phyloP scores from a whole-genome alignment of 2,329 filamentous ascomycete genomes.

The Lasiodiplodia hormozganensis region DNA sequence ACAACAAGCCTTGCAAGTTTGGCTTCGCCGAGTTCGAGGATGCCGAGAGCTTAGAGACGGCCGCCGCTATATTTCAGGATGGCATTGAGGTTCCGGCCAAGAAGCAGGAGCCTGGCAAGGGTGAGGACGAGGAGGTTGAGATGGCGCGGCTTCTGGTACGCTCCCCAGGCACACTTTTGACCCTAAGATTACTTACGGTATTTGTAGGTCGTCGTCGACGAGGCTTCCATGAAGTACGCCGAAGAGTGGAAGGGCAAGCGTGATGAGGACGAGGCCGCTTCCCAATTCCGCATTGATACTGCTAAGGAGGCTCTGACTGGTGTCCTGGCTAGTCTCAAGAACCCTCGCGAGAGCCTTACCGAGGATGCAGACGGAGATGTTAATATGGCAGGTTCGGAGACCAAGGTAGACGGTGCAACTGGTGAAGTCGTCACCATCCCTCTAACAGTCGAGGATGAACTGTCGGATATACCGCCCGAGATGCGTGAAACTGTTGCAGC shows the following conservation, averaged over 20 bases:
- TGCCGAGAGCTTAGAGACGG: slow-evolving; percentile 82
- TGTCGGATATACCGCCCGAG: slow-evolving; percentile 93
- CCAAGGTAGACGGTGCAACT: slow-evolving; percentile 63
- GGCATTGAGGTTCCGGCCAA: slow-evolving; percentile 77
- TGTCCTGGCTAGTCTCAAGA: slow-evolving; percentile 74
- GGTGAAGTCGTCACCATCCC: slow-evolving; percentile 91
- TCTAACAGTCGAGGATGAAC: slow-evolving; percentile 81
- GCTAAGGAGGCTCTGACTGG: slow-evolving; percentile 72
- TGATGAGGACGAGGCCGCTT: slow-evolving; percentile 67
- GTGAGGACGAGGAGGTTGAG: slow-evolving; percentile 59
- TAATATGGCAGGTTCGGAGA: slow-evolving; percentile 63
- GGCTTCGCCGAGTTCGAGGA: slow-evolving; percentile 97
- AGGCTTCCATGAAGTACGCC: slow-evolving; percentile 83
- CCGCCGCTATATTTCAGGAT: slow-evolving; percentile 83
- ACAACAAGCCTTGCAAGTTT: slow-evolving; percentile 83
- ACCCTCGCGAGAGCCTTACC: slow-evolving; percentile 58
- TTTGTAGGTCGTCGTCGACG: slow-evolving; percentile 72
- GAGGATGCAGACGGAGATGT: slow-evolving; percentile 71
- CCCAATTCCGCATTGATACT: slow-evolving; percentile 72
- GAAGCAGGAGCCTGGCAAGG: slow-evolving; percentile 65
- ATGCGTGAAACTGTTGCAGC: slow-evolving; percentile 94
- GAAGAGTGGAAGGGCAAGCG: slow-evolving; percentile 76
- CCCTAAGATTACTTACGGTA: slow-evolving; percentile 33
- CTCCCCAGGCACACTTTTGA: background rate
- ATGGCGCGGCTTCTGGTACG: slow-evolving; percentile 73